Evolutionary conservation across 139 green algal genomes (phyloP), one percentile per base, ranked within the genome.

Genomic region (Chlorella sp.): DNA sequence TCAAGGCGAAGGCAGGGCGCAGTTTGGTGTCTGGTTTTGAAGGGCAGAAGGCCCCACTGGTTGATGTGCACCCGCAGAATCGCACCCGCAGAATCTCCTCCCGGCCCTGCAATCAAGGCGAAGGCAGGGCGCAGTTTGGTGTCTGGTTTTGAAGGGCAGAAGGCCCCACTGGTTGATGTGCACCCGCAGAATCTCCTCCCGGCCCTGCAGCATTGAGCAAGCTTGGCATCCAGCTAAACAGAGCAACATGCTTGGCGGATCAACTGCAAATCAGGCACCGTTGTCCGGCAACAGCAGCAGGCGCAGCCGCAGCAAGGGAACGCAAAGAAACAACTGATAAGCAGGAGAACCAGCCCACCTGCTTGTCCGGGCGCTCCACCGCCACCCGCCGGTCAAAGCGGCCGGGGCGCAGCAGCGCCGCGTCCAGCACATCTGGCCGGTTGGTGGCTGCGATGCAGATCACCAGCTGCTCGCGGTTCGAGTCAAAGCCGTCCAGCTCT

Each of bases 391-490:
- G 87, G 87, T 98, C 95, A 86, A 98, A 98, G 44, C 95, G 87
- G 3, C 95, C 95, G 0, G 95, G 92, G 8, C 95, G 85, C 64
- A 97, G 89, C 80, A 98, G 90, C 62, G 95, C 95, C 9, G 89
- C 79, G 81, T 98, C 95, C 75, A 98, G 83, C 68, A 98, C 95
- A 87, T 98, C 95, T 13, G 94, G 84, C n/a, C 94, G 90, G 91
- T 98, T 98, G 78, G 95, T 98, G 46, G 95, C 95, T 0, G 95
- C 95, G 11, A 98, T 93, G 87, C 92, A 96, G 83, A 98, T 96
- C n/a, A 98, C 93, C 1, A 92, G 74, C 20, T 90, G 83, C 41
- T 87, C 84, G 24, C 81, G 81, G 64, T 88, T 73, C 19, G 68
- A 91, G 68, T 96, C 92, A 76, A 97, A 97, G 8, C 95, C 94